phyloP scores from a whole-genome alignment of 2,329 filamentous ascomycete species.

The Helotiales sp. region DNA sequence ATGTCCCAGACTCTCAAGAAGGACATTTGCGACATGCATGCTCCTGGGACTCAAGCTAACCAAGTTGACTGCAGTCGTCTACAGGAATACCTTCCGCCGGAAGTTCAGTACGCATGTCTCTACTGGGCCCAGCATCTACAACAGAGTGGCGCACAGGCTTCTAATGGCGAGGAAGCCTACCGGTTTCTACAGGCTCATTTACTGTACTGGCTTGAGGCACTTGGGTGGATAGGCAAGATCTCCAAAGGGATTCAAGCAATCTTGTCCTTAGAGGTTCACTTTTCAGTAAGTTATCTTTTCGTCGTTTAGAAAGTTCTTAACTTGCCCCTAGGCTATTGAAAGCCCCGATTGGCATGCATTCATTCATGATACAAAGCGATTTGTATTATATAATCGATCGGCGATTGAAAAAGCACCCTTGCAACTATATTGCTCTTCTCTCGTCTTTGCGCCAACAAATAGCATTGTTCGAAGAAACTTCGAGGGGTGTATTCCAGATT shows the following conservation, averaged over 20 bases:
- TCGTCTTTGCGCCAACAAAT: conserved; percentile 40
- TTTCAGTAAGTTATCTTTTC: conserved; percentile 10
- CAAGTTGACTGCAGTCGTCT: conserved; percentile 26
- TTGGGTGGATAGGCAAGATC: neutral
- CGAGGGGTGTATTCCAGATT: neutral
- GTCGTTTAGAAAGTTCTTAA: neutral
- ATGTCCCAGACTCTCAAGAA: conserved; percentile 41
- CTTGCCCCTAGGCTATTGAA: neutral
- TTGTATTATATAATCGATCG: conserved; percentile 19
- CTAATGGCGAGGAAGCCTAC: neutral
- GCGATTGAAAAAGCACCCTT: conserved; percentile 29
- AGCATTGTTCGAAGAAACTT: conserved; percentile 36
- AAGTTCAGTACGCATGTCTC: conserved; percentile 13
- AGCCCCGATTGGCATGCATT: conserved; percentile 13
- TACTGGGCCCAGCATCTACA: conserved; percentile 19
- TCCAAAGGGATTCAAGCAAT: conserved; percentile 23
- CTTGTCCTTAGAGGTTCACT: conserved; percentile 15
- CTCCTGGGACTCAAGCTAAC: conserved; percentile 27
- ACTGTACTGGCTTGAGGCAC: conserved; percentile 5
- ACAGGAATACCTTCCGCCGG: conserved; percentile 26
- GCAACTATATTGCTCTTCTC: conserved; percentile 27
- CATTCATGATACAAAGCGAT: conserved; percentile 31
- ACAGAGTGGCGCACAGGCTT: conserved; percentile 12
- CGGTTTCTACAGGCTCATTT: conserved; percentile 16
- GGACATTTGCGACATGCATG: conserved; percentile 23